These are phyloP conservation scores for Striga asiatica DNA, from an alignment of 257 asterid species.

Conservation along the genomic window DNA sequence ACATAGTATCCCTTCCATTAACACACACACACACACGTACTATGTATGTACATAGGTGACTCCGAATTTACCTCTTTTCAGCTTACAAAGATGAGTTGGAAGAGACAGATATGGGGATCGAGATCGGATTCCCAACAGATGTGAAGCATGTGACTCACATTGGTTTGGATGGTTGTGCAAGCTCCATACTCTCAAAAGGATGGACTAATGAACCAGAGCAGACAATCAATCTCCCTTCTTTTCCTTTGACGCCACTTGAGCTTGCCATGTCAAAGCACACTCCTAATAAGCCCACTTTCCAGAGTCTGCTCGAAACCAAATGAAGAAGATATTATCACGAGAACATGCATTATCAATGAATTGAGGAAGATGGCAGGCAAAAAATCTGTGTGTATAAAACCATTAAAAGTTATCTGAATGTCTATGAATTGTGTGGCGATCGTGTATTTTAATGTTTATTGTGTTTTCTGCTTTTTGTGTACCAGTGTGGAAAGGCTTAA, in stretches of 20 bases:
- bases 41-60: background rate
- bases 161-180: conserved; percentile 69
- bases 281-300: conserved; percentile 21
- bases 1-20: too few species aligned
- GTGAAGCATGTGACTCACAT: conserved; percentile 90
- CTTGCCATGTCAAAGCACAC: conserved; percentile 18
- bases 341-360: background rate
- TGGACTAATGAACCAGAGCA: conserved; percentile 32
- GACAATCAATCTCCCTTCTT: conserved; percentile 21
- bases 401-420: conserved; percentile 8
- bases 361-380: background rate
- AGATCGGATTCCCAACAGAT: conserved; percentile 69
- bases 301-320: conserved; percentile 27
- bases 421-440: conserved; percentile 15
- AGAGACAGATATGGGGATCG: conserved; percentile 44
- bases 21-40: background rate
- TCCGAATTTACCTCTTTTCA: conserved; percentile 9
- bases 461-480: conserved; percentile 15
- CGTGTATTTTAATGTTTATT: conserved; percentile 21
- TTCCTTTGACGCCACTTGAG: conserved; percentile 17
- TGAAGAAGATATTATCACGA: conserved; percentile 10
- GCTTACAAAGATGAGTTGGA: conserved; percentile 56
- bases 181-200: conserved; percentile 53
- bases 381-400: conserved; percentile 18
- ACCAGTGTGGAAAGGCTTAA: conserved; percentile 13